Base-by-base conservation (phyloP, 345 rosid genomes). In the Aegle marmelos region DNA sequence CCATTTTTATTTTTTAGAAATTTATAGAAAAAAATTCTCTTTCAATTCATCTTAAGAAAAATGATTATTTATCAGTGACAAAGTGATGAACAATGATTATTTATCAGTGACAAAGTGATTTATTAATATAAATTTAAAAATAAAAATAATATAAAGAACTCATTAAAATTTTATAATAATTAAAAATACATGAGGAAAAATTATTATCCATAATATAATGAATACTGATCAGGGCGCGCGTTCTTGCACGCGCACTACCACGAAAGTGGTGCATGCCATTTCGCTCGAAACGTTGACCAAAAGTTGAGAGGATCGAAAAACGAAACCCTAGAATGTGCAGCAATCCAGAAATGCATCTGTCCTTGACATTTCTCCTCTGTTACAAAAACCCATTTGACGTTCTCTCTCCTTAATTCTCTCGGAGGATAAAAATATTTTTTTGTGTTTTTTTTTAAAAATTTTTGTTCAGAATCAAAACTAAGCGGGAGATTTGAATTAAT, bases 311-410 rank as follows among this genome's bases (percentile, higher is more conserved):
- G 61, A 45, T 17, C 5, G 5, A 45, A 45, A 45, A 45, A 45
- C 17, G 17, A n/a, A 72, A 72, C 76, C 75, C 76, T 72, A 72
- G 30, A 14, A n/a, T 13, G 63, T 3, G 50, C 33, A 33, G 65
- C 16, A 56, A 10, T 16, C 5, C 34, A 24, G 59, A 45, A 7
- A 64, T 30, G 30, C 28, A 21, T 61, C 16, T 45, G 45, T 28
- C 70, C 37, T 45, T 9, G 16, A 27, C 70, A 28, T 70, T 41
- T 70, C 27, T 70, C 16, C 13, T 28, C 59, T 1, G 58, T n/a
- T 1, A 48, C 59, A 34, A 0, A 7, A 27, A 25, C 10, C 28
- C 61, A 17, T 17, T 50, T 4, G 7, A 7, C 41, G 11, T 7
- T 21, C 37, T 70, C 58, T 70, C 39, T 7, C 22, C 27, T n/a